A percentile compares a stretch with the other conserved stretches of the same genome.
phyloP scores from a whole-genome alignment of 2,329 filamentous ascomycete species.

The Coniochaeta sp. region DNA sequence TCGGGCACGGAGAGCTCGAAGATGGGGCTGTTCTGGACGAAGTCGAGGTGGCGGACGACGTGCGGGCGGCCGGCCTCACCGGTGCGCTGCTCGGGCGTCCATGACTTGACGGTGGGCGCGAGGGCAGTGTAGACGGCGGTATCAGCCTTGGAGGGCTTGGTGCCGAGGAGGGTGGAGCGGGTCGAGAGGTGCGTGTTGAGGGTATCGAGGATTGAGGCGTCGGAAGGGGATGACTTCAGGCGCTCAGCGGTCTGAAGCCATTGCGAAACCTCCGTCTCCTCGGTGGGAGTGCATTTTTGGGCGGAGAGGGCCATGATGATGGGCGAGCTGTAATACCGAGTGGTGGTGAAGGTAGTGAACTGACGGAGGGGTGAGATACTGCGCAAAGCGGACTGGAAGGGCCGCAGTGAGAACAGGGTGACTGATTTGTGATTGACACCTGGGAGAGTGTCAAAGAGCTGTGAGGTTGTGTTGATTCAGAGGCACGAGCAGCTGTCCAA shows the following conservation, averaged over 20 bases:
- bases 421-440: conserved; percentile 8
- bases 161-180: conserved; percentile 81
- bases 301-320: conserved; percentile 61
- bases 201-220: conserved; percentile 63
- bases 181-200: conserved; percentile 84
- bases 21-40: conserved; percentile 83
- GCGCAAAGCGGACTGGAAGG: conserved; percentile 26
- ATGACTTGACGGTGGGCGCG: conserved; percentile 67
- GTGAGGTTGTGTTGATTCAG: not conserved
- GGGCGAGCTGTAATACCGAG: conserved; percentile 24
- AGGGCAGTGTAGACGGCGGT: conserved; percentile 75
- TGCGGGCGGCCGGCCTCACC: conserved; percentile 85
- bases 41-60: conserved; percentile 86
- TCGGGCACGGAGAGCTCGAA: conserved; percentile 63
- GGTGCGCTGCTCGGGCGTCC: conserved; percentile 80
- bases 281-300: conserved; percentile 66
- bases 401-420: conserved; percentile 40
- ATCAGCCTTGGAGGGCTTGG: conserved; percentile 84
- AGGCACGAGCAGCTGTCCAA: not conserved
- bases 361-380: conserved; percentile 26
- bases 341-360: conserved; percentile 24
- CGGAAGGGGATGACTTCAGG: conserved; percentile 53
- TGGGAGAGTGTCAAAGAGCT: conserved; percentile 2
- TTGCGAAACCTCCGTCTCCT: conserved; percentile 82
- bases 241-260: conserved; percentile 76